Base-by-base conservation (phyloP, 148 eudicot species). In the Heliosperma pusillum region DNA sequence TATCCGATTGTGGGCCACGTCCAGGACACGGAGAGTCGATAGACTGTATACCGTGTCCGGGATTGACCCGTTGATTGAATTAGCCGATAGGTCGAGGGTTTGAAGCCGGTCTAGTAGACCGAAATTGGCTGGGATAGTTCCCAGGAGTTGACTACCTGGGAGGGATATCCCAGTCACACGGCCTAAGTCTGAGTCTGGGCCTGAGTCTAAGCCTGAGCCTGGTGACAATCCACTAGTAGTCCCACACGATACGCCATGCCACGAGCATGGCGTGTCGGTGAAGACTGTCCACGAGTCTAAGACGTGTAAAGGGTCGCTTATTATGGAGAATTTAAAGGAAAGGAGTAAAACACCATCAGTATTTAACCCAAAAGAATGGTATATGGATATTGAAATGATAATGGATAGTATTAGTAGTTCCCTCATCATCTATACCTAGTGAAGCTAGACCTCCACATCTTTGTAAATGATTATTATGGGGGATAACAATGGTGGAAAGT, bases 51-150 rank as follows among this genome's bases (percentile, higher is more conserved):
- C 61, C 10, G 90, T 78, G 3, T 69, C 21, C 0, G 93, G 97
- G 1, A 95, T 47, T 0, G 98, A 89, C 3, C 97, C 98, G 56
- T 89, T 90, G 59, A 95, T 75, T 4, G 85, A 92, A 70, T 95
- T 95, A 29, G 77, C 80, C 3, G 99, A 89, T 2, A 95, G 80
- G 65, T 92, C 80, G 3, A 95, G 86, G n/a, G 33, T 74, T 27
- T 68, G 85, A 21, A 95, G 91, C 53, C 82, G 78, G 20, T 83
- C 80, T 27, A 92, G 82, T 73, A 83, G 69, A 40, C 99, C 99
- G 15, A 95, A 82, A 65, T 87, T 81, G 10, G 86, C 70, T 0
- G 96, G 83, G 33, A 95, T 79, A 0, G 92, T 79, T 0, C 91
- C 97, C 0, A 83, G 72, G 29, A 95, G 92, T 77, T 85, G 87